A percentile compares a stretch with the other conserved stretches of the same genome.
These are phyloP conservation scores for Fraxinus floribunda DNA, from an alignment of 305 asterid species.

Conservation along the genomic window DNA sequence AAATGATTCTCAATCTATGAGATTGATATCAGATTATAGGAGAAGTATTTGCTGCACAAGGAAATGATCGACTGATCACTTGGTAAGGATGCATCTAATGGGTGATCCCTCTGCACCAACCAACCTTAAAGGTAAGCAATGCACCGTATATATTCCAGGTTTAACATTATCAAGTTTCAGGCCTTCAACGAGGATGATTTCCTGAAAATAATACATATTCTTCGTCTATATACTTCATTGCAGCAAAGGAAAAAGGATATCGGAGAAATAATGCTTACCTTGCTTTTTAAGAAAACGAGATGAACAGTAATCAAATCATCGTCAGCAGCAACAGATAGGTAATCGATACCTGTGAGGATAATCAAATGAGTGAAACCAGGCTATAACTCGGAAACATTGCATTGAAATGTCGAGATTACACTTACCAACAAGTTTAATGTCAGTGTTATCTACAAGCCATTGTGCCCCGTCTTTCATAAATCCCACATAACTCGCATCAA, in stretches of 20 bases:
- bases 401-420: background rate
- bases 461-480: constrained; percentile 98
- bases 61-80: constrained; percentile 33
- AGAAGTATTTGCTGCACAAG: background rate
- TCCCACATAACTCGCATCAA: constrained; percentile 86
- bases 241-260: background rate
- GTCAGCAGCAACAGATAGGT: constrained; percentile 88
- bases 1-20: background rate
- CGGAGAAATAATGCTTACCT: constrained; percentile 46
- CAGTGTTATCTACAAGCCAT: constrained; percentile 95
- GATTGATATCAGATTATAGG: background rate
- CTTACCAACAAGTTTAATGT: constrained; percentile 93
- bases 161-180: constrained; percentile 70
- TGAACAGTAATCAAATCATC: constrained; percentile 68
- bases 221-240: background rate
- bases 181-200: constrained; percentile 88
- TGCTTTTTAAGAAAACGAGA: constrained; percentile 70
- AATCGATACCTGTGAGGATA: constrained; percentile 64
- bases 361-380: constrained; percentile 18
- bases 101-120: constrained; percentile 93
- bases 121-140: constrained; percentile 86
- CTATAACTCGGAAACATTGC: background rate
- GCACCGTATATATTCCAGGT: constrained; percentile 65
- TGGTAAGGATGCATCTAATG: constrained; percentile 83
- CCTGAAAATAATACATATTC: constrained; percentile 38